Base-by-base conservation (phyloP, 2,329 filamentous ascomycete species). In the Orbilia blumenaviensis region DNA sequence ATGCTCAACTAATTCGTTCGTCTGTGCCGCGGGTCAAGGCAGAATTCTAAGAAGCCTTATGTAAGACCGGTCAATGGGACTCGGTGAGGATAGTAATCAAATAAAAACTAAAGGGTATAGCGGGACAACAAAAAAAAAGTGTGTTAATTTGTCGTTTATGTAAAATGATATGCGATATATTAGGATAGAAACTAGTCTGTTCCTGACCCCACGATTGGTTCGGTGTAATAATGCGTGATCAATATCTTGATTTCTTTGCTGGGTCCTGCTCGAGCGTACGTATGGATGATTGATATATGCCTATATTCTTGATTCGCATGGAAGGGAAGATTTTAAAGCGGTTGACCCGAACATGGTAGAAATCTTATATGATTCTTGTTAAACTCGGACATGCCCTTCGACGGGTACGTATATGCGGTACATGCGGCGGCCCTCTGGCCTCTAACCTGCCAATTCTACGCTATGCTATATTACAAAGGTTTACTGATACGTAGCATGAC, bases 401-500 rank as follows among this genome's bases (percentile, higher is more conserved):
- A 56, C 69, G 48, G 42, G 52, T 50, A 64, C 25, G 56, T 63
- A 67, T 67, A 63, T 67, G 62, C 34, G 46, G 63, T 52, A 52
- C 46, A 56, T 64, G 46, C 58, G 58, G 69, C 21, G 21, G 18
- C 48, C 71, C 54, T 68, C 62, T 67, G 71, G 44, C 56, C 63
- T 54, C 63, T 56, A 74, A 56, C 52, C 18, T 34, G 42, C 60
- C 52, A 50, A 67, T 60, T 69, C 50, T 46, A 74, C 61, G 52
- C 69, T 74, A 72, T 56, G 63, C 71, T 75, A 63, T 68, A 75
- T 75, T 67, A 75, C 71, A 75, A 63, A 67, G 56, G 71, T 68
- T 68, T 75, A 75, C 63, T 75, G 64, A 75, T 75, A 75, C 63
- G 54, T 68, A 67, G 71, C 71, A 75, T 75, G 71, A 75, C 63